A percentile compares a stretch with the other conserved stretches of the same genome.
Evolutionary conservation across 1,284 basidiomycete genomes (phyloP).

Genomic region (Polyporus tsugae): DNA sequence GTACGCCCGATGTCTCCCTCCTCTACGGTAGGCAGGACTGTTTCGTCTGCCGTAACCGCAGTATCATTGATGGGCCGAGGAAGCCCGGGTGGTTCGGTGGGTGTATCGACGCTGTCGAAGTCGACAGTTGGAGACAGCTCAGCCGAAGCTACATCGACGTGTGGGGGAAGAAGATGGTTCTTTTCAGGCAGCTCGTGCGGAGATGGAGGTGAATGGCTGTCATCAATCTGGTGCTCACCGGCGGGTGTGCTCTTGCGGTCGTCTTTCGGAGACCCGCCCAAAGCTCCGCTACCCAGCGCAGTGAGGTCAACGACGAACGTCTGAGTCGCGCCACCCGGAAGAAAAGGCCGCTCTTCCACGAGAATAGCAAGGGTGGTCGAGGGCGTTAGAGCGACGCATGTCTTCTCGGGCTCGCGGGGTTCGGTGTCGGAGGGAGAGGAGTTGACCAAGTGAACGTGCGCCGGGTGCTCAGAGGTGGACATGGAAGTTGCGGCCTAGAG

Average conservation of each 20-base stretch:
- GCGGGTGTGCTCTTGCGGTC: not conserved
- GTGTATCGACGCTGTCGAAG: not conserved
- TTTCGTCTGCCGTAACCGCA: not conserved
- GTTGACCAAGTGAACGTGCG: not conserved
- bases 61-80: not conserved
- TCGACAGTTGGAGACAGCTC: too few relatives aligned
- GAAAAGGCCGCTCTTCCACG: not conserved
- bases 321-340: conserved; percentile 6
- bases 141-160: not conserved
- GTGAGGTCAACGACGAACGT: conserved; percentile 36
- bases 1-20: not conserved
- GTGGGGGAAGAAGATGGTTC: not conserved
- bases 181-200: not conserved
- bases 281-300: conserved; percentile 6
- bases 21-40: not conserved
- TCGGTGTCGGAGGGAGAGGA: not conserved
- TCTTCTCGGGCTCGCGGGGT: not conserved
- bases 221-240: conserved; percentile 1
- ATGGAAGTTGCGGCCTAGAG: not conserved
- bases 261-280: not conserved
- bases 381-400: not conserved
- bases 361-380: not conserved
- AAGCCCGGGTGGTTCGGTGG: conserved; percentile 14
- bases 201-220: not conserved
- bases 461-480: not conserved